Evolutionary conservation across 306 rosid genomes (phyloP).

Genomic region (Parietaria judaica): DNA sequence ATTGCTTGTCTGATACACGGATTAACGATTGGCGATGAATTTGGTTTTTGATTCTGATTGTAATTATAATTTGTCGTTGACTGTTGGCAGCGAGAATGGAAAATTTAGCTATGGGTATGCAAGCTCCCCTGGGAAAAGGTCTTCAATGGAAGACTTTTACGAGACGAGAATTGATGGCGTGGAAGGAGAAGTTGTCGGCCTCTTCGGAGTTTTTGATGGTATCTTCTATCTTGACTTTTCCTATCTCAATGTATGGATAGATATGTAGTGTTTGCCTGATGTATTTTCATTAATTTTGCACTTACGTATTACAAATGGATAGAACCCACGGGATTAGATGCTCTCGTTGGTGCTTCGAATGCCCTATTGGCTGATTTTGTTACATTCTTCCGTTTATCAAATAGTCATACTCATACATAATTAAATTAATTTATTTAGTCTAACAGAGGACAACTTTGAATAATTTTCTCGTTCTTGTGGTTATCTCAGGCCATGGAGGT

Average conservation of each 20-base stretch:
- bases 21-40: too few relatives aligned
- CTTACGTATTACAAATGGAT: background rate
- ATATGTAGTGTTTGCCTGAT: background rate
- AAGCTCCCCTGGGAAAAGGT: constrained; percentile 84
- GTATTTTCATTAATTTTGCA: background rate
- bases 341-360: too few relatives aligned
- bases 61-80: too few relatives aligned
- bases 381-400: background rate
- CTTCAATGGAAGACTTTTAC: constrained; percentile 94
- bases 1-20: too few relatives aligned
- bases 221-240: constrained; percentile 11
- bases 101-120: constrained; percentile 95
- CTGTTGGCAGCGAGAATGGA: constrained; percentile 58
- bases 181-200: constrained; percentile 84
- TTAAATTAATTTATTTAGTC: too few relatives aligned
- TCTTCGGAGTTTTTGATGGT: constrained; percentile 97
- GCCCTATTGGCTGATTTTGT: too few relatives aligned
- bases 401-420: background rate
- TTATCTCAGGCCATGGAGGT: constrained; percentile 84
- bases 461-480: constrained; percentile 17
- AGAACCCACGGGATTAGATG: too few relatives aligned
- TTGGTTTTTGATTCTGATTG: too few relatives aligned
- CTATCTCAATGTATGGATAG: background rate
- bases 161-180: constrained; percentile 96
- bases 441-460: background rate